Evolutionary conservation across 306 rosid species (phyloP), one percentile per base, ranked within the genome.

Genomic region (Cucumis hystrix): DNA sequence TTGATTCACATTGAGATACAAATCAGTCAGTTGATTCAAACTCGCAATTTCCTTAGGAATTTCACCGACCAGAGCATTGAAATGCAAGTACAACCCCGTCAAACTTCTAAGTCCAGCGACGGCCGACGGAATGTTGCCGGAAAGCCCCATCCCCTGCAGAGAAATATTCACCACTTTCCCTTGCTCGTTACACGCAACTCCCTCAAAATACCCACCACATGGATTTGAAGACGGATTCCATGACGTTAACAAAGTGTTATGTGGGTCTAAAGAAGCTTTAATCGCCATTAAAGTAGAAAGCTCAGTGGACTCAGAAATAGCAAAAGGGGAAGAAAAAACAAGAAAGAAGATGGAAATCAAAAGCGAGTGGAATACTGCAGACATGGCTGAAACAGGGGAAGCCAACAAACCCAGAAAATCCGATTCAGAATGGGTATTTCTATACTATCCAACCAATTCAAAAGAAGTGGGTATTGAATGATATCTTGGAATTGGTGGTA

Each of bases 101-200:
- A 95, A 81, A 83, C 96, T 88, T 74, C 86, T 85, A 51, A 95
- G 97, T 78, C 84, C 87, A 58, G 96, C 86, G 61, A 92, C 84
- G 10, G 91, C 86, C 17, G 96, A 90, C 73, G 99, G 89, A 6
- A 95, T 6, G 82, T 80, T 76, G 18, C 99, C 99, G 0, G 92
- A 88, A 78, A 95, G 99, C 8, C 97, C 96, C 83, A 86, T 95
- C 47, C 96, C 99, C 79, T 92, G 97, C 83, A 95, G 84, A 5
- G 99, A 90, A 14, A 95, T 85, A 80, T 90, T 95, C 8, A 84
- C 93, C 59, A 92, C 97, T 88, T 94, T 92, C 6, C 82, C 64
- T 64, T 86, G 85, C 55, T 90, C 92, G 66, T 95, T 92, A 82
- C 99, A 95, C 6, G 85, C 92, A 67, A 95, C 81, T 0, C 99